Evolutionary conservation across 257 asterid genomes (phyloP).

Genomic region (Forsythia viridissima): DNA sequence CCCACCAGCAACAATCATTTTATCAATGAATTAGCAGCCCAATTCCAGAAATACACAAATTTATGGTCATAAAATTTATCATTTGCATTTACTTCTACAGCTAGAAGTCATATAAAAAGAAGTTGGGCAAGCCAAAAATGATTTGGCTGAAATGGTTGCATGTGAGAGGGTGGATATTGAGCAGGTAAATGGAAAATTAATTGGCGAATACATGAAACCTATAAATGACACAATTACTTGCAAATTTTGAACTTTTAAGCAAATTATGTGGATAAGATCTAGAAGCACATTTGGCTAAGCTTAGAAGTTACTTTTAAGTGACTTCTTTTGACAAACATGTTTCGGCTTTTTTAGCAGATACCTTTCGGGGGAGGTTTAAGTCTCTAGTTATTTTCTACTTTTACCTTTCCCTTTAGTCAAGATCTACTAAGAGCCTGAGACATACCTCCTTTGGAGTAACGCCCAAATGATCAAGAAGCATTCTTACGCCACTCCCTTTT

Average conservation of each 20-base stretch:
- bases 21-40: neutral
- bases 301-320: neutral
- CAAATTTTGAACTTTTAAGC: neutral
- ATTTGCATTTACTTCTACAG: neutral
- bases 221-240: conserved; percentile 7
- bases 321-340: neutral
- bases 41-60: neutral
- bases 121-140: neutral
- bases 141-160: neutral
- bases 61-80: neutral
- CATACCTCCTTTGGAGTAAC: conserved; percentile 83
- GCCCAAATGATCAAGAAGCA: conserved; percentile 91
- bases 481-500: conserved; percentile 80
- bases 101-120: neutral
- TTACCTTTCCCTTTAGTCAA: neutral
- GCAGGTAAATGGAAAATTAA: neutral
- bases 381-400: neutral
- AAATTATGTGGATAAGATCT: neutral
- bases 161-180: neutral
- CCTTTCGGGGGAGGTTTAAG: neutral
- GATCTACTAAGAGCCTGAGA: neutral
- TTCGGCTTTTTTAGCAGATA: neutral
- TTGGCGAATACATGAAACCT: neutral
- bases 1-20: neutral
- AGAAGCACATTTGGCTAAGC: neutral